phyloP scores from a whole-genome alignment of 768 basidiomycete genomes.

The Lactarius deliciosus region DNA sequence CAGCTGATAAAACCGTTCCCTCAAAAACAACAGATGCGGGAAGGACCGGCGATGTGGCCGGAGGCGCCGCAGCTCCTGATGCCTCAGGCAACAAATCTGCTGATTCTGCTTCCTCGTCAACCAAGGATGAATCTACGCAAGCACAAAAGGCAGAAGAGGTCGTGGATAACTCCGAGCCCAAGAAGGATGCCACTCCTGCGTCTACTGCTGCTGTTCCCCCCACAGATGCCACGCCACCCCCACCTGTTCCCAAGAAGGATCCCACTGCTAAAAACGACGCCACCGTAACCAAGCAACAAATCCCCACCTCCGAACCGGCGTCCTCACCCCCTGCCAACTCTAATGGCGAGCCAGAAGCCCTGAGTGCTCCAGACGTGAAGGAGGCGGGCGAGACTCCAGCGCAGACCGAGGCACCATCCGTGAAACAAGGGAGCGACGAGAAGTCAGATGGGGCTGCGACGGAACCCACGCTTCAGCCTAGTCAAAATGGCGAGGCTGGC shows the following conservation, averaged over 20 bases:
- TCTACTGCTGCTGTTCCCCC: neutral
- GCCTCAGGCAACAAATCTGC: neutral
- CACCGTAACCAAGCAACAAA: neutral
- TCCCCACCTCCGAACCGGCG: neutral
- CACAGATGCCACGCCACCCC: neutral
- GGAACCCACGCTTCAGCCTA: neutral
- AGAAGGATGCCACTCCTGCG: neutral
- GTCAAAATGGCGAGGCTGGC: neutral
- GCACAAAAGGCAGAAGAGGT: neutral
- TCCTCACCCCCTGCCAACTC: neutral
- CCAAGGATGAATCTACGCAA: neutral
- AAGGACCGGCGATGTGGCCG: neutral
- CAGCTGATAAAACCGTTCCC: neutral
- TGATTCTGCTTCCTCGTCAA: neutral
- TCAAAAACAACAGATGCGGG: neutral
- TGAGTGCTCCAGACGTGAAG: neutral
- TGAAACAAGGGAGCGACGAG: neutral
- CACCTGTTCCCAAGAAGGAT: constrained; percentile 1
- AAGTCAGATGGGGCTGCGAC: neutral
- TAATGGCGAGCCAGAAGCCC: neutral
- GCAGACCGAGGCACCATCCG: neutral
- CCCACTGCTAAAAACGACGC: constrained; percentile 2
- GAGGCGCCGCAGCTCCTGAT: neutral
- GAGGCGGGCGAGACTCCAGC: neutral
- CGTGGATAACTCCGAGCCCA: neutral